These are phyloP conservation scores for Fistulifera pelliculosa DNA, from an alignment of 108 stramenopile species.

Conservation along the genomic window DNA sequence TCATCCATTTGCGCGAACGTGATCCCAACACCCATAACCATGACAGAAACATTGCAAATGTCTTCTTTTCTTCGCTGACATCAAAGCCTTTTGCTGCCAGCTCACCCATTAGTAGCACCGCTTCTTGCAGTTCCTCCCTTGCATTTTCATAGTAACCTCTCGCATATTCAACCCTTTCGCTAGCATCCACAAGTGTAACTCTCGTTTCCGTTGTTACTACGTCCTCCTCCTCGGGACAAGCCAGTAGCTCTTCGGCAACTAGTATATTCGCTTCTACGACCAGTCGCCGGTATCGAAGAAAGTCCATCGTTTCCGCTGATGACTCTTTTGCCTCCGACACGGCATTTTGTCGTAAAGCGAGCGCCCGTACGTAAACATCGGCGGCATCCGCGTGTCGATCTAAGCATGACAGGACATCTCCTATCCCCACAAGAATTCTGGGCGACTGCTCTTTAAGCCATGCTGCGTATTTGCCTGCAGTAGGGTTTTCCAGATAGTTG, in stretches of 20 bases:
- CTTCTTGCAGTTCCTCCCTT: constrained; percentile 44
- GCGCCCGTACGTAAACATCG: constrained; percentile 61
- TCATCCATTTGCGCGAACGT: constrained; percentile 37
- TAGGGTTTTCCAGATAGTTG: constrained; percentile 14
- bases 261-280: constrained; percentile 57
- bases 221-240: constrained; percentile 47
- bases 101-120: constrained; percentile 51
- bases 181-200: constrained; percentile 45
- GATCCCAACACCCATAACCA: constrained; percentile 69
- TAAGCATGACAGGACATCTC: constrained; percentile 44
- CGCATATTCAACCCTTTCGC: constrained; percentile 53
- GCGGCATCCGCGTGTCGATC: constrained; percentile 57
- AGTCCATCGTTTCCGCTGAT: constrained; percentile 20
- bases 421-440: constrained; percentile 52
- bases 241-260: constrained; percentile 62
- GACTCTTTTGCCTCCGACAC: not conserved
- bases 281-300: constrained; percentile 36
- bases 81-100: constrained; percentile 36
- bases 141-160: constrained; percentile 73
- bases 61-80: constrained; percentile 56
- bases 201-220: constrained; percentile 50
- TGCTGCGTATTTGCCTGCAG: constrained; percentile 6
- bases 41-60: constrained; percentile 53
- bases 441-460: constrained; percentile 55
- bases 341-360: constrained; percentile 42